Percentiles rank a stretch among this genome's conserved stretches.
These are phyloP conservation scores for Aspergillus sp. DNA, from an alignment of 2,329 filamentous ascomycete species.

Conservation along the genomic window DNA sequence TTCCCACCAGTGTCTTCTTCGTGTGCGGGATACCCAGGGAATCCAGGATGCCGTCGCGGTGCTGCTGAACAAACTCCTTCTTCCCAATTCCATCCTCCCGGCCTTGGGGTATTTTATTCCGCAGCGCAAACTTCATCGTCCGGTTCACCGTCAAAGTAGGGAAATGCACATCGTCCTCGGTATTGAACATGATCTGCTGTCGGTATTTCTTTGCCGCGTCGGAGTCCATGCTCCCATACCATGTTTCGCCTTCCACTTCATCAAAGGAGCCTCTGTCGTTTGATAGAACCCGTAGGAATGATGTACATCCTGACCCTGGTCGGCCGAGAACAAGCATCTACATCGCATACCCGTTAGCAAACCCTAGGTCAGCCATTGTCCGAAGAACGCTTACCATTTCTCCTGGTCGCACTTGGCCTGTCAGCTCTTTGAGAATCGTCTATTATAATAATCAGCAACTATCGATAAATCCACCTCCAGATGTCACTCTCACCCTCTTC, in stretches of 20 bases:
- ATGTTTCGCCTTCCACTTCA: slow-evolving; percentile 53
- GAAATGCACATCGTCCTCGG: slow-evolving; percentile 74
- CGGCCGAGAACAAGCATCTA: slow-evolving; percentile 65
- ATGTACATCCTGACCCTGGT: slow-evolving; percentile 69
- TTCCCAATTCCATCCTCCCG: slow-evolving; percentile 25
- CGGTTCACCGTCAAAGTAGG: slow-evolving; percentile 72
- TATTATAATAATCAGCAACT: slow-evolving; percentile 10
- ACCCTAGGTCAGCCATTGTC: background rate
- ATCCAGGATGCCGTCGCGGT: slow-evolving; percentile 32
- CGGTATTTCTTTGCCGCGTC: slow-evolving; percentile 44
- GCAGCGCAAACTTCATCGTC: slow-evolving; percentile 70
- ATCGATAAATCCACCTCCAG: background rate
- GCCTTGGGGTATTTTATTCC: slow-evolving; percentile 42
- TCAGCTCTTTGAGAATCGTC: slow-evolving; percentile 42
- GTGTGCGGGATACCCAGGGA: slow-evolving; percentile 50
- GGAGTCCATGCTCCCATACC: slow-evolving; percentile 55
- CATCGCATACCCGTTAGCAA: background rate
- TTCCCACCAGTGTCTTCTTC: slow-evolving; percentile 63
- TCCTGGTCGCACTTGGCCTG: slow-evolving; percentile 43
- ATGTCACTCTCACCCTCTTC: slow-evolving; percentile 26
- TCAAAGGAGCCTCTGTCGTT: slow-evolving; percentile 63
- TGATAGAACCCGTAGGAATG: slow-evolving; percentile 66
- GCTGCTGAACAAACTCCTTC: slow-evolving; percentile 30
- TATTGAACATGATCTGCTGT: slow-evolving; percentile 64
- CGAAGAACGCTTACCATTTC: slow-evolving; percentile 39